Evolutionary conservation across 495 filamentous ascomycete genomes (phyloP), one percentile per base, ranked within the genome.

Genomic region (Trichodelitschia bisporula): DNA sequence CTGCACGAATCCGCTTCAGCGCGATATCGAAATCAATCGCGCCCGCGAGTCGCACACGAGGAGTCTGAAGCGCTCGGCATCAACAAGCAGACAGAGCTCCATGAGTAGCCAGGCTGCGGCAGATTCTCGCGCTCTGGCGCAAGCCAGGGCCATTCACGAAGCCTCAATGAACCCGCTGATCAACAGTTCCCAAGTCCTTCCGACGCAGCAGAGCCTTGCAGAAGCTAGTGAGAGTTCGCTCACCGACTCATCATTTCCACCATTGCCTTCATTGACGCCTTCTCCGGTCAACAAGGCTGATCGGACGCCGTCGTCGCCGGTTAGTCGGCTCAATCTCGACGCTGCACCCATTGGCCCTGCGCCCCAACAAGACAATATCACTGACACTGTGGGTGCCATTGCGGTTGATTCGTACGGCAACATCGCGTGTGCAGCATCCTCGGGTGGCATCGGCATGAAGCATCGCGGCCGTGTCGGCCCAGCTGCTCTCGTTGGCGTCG

Each of bases 361-460:
- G n/a, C 6, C 21, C 21, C 5, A 16, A 15, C 47, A 44, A 14
- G 68, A 73, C 40, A 29, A 39, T 11, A 70, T 97, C 34, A 89
- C 72, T 3, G 86, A 97, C 51, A 97, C 86, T 2, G 77, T 97
- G 20, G 86, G 86, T 5, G 89, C 79, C 13, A 86, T 97, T 40
- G 89, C 82, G 25, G 65, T 97, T 35, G 86, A 97, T 41, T 54
- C 56, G 15, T 66, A 58, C 23, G 86, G 86, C 13, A 72, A 74
- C 28, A 91, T 97, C 44, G 89, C 86, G 3, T 86, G 84, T 5
- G 86, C 77, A n/a, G 90, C 89, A 2, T 95, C 86, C 4, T 97
- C 86, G 28, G 86, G 86, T n/a, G 86, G 86, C 4, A 95, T 95
- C 38, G 89, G 89, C 11, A 91, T 97, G 82, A 97, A 97, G 42